A percentile compares a stretch with the other conserved stretches of the same genome.
These are phyloP conservation scores for Thalassia testudinum DNA, from an alignment of 116 monocot genomes.

Conservation along the genomic window DNA sequence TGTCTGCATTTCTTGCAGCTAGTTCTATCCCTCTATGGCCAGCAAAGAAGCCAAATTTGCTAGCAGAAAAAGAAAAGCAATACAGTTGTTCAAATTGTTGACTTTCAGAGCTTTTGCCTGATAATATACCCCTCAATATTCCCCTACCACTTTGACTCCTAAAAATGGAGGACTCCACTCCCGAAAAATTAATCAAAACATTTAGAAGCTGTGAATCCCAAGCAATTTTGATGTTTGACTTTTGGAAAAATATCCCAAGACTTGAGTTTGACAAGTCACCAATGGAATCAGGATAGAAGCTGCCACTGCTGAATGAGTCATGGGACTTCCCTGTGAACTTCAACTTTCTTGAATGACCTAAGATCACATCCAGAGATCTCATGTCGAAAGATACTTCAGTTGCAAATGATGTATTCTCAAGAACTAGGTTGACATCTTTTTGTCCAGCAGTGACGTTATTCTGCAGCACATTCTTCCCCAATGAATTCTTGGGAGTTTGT, in stretches of 20 bases:
- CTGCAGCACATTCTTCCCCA: no score
- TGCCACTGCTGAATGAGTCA: constrained; percentile 9
- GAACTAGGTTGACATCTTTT: constrained; percentile 1
- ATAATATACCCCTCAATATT: constrained; percentile 5
- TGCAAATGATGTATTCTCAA: constrained; percentile 15
- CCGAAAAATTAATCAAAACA: constrained; percentile 19
- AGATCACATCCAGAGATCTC: constrained; percentile 24
- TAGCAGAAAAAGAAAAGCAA: constrained; percentile 15
- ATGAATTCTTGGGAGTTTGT: no score
- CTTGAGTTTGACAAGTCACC: constrained; percentile 18
- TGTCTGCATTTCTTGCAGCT: no score
- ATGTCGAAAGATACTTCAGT: constrained; percentile 31
- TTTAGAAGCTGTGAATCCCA: constrained; percentile 15
- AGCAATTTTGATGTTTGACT: constrained; percentile 23
- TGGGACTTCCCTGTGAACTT: constrained; percentile 1
- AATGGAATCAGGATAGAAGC: background rate
- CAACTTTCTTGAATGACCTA: constrained; percentile 17
- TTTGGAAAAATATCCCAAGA: constrained; percentile 31
- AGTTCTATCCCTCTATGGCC: background rate
- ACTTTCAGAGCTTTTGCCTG: constrained; percentile 10
- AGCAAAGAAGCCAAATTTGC: constrained; percentile 15
- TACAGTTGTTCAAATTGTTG: constrained; percentile 11
- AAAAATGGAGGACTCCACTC: constrained; percentile 31
- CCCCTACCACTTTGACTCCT: constrained; percentile 9
- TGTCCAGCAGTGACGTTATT: no score